A percentile compares a stretch with the other conserved stretches of the same genome.
Conservation (phyloP, 2,329 filamentous ascomycete species). For the Paecilomyces niveus region DNA sequence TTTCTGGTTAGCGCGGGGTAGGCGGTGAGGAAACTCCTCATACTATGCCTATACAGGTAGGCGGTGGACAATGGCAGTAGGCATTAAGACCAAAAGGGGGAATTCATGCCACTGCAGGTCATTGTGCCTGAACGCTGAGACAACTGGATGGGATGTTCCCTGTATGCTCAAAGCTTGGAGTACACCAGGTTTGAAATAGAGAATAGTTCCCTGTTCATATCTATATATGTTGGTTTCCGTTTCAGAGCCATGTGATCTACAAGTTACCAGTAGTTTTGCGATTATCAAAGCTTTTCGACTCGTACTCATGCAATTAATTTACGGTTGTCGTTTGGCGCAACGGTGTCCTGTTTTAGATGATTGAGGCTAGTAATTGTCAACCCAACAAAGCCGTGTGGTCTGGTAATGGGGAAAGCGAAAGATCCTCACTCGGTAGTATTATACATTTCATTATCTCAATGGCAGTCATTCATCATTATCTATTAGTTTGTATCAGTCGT, state of each 20-base stretch:
- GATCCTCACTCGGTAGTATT: not conserved
- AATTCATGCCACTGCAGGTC: not conserved
- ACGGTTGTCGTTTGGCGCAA: too few species aligned
- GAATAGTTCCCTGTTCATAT: not conserved
- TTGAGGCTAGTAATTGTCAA: too few species aligned
- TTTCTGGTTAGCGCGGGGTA: conserved; percentile 20
- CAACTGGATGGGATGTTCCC: not conserved
- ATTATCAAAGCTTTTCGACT: too few species aligned
- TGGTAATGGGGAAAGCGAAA: not conserved
- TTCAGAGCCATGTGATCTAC: not conserved
- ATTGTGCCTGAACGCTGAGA: not conserved
- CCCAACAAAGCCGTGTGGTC: too few species aligned
- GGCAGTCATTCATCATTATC: not conserved
- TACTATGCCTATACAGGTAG: not conserved
- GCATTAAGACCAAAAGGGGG: not conserved
- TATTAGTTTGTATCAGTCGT: not conserved
- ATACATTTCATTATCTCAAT: not conserved
- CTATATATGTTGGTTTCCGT: not conserved
- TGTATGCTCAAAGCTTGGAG: not conserved
- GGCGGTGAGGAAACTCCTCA: conserved; percentile 13
- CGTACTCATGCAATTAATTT: too few species aligned
- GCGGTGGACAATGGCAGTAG: not conserved
- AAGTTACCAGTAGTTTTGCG: too few species aligned
- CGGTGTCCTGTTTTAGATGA: too few species aligned
- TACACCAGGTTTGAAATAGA: not conserved